phyloP scores from a whole-genome alignment of 345 rosid species.

The Eucalyptus paniculata region DNA sequence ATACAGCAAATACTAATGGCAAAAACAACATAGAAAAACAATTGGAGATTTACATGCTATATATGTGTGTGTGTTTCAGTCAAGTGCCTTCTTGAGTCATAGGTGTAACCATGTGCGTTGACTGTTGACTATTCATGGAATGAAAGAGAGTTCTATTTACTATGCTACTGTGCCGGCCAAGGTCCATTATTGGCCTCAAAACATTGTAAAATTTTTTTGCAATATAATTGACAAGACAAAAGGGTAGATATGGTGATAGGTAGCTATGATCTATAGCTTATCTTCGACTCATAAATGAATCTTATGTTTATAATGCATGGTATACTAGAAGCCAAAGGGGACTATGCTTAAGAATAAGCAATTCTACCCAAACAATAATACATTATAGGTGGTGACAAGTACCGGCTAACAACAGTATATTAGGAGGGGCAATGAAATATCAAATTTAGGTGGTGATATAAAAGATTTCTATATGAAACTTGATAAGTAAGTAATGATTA shows the following conservation, averaged over 20 bases:
- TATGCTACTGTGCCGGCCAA: neutral
- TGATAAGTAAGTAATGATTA: neutral
- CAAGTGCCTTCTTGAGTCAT: neutral
- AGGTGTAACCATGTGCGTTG: neutral
- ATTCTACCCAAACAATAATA: neutral
- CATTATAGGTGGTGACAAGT: neutral
- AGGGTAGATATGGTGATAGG: neutral
- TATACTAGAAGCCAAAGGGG: neutral
- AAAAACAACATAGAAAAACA: neutral
- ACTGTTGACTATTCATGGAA: neutral
- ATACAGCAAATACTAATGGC: neutral
- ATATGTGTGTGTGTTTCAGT: neutral
- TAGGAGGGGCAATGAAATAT: neutral
- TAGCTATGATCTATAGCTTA: neutral
- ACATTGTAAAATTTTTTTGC: accelerated
- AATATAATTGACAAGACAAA: neutral
- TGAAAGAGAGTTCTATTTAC: neutral
- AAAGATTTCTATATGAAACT: neutral
- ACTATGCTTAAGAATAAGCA: neutral
- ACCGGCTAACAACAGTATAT: neutral
- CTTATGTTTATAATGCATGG: neutral
- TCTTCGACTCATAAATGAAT: neutral
- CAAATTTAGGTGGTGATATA: neutral
- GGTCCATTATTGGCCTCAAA: neutral
- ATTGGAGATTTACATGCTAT: neutral